A percentile compares a stretch with the other conserved stretches of the same genome.
Conservation (phyloP, 208 protist species). For the Wallacemonas sp. region DNA sequence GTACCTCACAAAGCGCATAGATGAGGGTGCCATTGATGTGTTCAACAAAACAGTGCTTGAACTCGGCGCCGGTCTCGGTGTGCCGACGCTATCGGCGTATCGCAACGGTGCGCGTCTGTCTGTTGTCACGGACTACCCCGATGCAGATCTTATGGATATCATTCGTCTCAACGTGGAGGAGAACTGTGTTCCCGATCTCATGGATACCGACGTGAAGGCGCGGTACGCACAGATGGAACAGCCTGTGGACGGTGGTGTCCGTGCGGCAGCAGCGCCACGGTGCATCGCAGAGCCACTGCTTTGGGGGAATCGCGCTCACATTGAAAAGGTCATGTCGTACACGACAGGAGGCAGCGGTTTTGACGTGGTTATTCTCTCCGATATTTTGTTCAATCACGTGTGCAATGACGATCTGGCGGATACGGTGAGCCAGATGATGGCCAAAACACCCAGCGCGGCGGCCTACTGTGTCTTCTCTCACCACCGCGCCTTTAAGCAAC, state of each 20-base stretch:
- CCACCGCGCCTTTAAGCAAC: slow-evolving; percentile 82
- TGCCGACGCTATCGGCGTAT: slow-evolving; percentile 72
- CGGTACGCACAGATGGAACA: slow-evolving; percentile 19
- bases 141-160: slow-evolving; percentile 72
- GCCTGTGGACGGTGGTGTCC: no score
- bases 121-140: slow-evolving; percentile 86
- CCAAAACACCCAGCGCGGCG: slow-evolving; percentile 32
- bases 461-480: slow-evolving; percentile 92
- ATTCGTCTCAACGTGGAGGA: slow-evolving; percentile 68
- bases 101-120: slow-evolving; percentile 67
- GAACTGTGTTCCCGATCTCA: slow-evolving; percentile 51
- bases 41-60: slow-evolving; percentile 74
- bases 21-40: slow-evolving; percentile 69
- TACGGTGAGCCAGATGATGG: slow-evolving; percentile 55
- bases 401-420: slow-evolving; percentile 86
- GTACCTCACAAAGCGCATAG: slow-evolving; percentile 89
- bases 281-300: slow-evolving; percentile 74
- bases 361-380: slow-evolving; percentile 86
- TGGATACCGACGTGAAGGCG: slow-evolving; percentile 47
- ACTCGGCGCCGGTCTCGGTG: slow-evolving; percentile 84
- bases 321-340: slow-evolving; percentile 54
- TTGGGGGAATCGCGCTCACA: slow-evolving; percentile 83
- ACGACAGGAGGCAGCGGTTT: slow-evolving; percentile 56
- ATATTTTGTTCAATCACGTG: slow-evolving; percentile 92
- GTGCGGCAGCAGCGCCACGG: slow-evolving; percentile 3